A percentile compares a stretch with the other conserved stretches of the same genome.
These are phyloP conservation scores for Aureobasidium sp. DNA, from an alignment of 2,329 filamentous ascomycete species.

Conservation along the genomic window DNA sequence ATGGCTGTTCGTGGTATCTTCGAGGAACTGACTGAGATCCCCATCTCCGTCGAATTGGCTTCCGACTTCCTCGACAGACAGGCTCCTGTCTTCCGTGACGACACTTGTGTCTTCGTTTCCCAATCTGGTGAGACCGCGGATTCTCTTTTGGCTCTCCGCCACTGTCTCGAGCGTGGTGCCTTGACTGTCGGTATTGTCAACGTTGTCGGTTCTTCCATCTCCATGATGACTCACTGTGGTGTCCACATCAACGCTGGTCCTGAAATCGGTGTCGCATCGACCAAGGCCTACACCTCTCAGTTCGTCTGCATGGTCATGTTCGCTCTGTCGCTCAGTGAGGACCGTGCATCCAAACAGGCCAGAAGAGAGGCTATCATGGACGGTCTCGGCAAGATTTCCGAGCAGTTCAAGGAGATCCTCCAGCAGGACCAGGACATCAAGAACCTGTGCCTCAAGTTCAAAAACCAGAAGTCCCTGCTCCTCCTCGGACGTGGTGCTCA, in stretches of 20 bases:
- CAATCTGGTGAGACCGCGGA: slow-evolving; percentile 98
- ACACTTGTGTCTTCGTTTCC: slow-evolving; percentile 97
- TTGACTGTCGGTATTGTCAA: slow-evolving; percentile 98
- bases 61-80: slow-evolving; percentile 97
- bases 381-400: slow-evolving; percentile 76
- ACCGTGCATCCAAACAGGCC: slow-evolving; percentile 88
- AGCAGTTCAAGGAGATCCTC: slow-evolving; percentile 86
- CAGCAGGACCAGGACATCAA: slow-evolving; percentile 91
- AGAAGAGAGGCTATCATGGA: slow-evolving; percentile 94
- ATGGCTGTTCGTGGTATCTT: slow-evolving; percentile 98
- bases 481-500: slow-evolving; percentile 91
- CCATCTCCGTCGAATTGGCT: slow-evolving; percentile 91
- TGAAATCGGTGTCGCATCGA: slow-evolving; percentile 97
- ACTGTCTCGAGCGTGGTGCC: slow-evolving; percentile 95
- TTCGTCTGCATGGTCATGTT: slow-evolving; percentile 99
- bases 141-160: slow-evolving; percentile 91
- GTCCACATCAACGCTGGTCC: slow-evolving; percentile 98
- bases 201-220: slow-evolving; percentile 96
- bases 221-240: slow-evolving; percentile 97
- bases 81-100: slow-evolving; percentile 97
- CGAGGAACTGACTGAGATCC: slow-evolving; percentile 96
- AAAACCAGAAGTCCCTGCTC: slow-evolving; percentile 93
- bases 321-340: slow-evolving; percentile 88
- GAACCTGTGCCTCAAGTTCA: slow-evolving; percentile 86
- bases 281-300: slow-evolving; percentile 98